Evolutionary conservation across 495 filamentous ascomycete genomes (phyloP).

Genomic region (Lasiosphaeris hirsuta): DNA sequence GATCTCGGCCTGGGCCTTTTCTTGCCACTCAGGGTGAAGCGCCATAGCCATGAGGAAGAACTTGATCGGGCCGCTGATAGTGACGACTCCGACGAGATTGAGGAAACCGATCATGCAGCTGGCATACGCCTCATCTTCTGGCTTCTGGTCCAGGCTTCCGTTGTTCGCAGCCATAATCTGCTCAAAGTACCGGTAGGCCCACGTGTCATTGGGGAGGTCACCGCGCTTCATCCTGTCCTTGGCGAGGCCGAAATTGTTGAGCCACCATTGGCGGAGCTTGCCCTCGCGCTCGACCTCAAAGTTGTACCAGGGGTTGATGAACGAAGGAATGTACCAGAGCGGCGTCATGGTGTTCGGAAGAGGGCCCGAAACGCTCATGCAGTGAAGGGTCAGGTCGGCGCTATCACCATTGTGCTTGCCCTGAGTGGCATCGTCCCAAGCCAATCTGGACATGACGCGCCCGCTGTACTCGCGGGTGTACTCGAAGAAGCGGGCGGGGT

Average conservation of each 20-base stretch:
- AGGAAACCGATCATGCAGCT: constrained; percentile 49
- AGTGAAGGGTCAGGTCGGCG: constrained; percentile 44
- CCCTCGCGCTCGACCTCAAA: constrained; percentile 41
- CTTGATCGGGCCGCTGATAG: constrained; percentile 44
- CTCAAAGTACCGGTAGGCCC: constrained; percentile 46
- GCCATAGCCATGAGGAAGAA: constrained; percentile 51
- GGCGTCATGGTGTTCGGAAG: constrained; percentile 47
- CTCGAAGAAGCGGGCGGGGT: constrained; percentile 43
- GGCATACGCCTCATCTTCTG: constrained; percentile 43
- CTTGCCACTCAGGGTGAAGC: constrained; percentile 46
- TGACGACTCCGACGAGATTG: constrained; percentile 46
- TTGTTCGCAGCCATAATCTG: constrained; percentile 40
- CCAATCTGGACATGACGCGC: constrained; percentile 45
- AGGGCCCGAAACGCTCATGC: constrained; percentile 48
- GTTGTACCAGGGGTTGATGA: constrained; percentile 44
- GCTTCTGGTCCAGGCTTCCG: constrained; percentile 30
- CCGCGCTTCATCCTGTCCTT: constrained; percentile 38
- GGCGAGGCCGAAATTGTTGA: constrained; percentile 37
- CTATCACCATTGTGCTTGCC: constrained; percentile 41
- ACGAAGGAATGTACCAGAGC: constrained; percentile 39
- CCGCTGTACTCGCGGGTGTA: constrained; percentile 46
- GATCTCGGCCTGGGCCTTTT: constrained; percentile 55
- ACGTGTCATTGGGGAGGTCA: constrained; percentile 40
- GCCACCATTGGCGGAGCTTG: constrained; percentile 44
- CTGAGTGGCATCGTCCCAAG: constrained; percentile 46